Evolutionary conservation across 768 basidiomycete species (phyloP), one percentile per base, ranked within the genome.

Genomic region (Collybiopsis confluens): DNA sequence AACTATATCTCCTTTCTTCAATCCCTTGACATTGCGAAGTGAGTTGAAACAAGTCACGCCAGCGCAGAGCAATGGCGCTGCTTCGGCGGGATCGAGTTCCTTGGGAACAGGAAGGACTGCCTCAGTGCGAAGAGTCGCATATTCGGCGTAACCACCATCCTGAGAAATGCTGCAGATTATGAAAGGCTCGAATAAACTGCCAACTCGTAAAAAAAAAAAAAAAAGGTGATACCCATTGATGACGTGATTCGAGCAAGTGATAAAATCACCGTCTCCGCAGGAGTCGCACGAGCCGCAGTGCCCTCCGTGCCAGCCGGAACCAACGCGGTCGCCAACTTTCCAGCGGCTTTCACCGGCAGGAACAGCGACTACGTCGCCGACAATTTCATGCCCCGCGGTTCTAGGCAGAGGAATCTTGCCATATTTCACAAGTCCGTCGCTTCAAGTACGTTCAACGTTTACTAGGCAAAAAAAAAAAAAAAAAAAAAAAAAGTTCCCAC

Each of bases 271-370:
- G 28, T 47, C 45, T 20, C 21, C 21, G 45, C 45, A 47, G 10
- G 45, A 47, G 28, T 33, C 30, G 30, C 45, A 47, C 18, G 24
- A 20, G 21, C 21, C 20, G 28, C 45, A 47, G 45, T 47, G 45
- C 13, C 45, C 45, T 18, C 45, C 45, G 16, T 47, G 45, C 45
- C 45, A 47, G 24, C 45, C 45, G 35, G 45, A 47, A 11, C 45
- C 45, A 35, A 47, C 45, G 35, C 45, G 45, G 21, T 47, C 45
- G 30, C 45, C 45, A n/a, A 47, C 45, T 33, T 47, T 47, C 45
- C 45, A 47, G 11, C 30, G 26, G 23, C 28, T 30, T 47, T 47
- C 45, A 10, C 45, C 45, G 3, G 45, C 26, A 11, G 45, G 45
- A 6, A 47, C 45, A 20, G 30, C 24, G 30, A 47, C 45, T 2